Base-by-base conservation (phyloP, 257 asterid genomes). In the Haberlea rhodopensis region DNA sequence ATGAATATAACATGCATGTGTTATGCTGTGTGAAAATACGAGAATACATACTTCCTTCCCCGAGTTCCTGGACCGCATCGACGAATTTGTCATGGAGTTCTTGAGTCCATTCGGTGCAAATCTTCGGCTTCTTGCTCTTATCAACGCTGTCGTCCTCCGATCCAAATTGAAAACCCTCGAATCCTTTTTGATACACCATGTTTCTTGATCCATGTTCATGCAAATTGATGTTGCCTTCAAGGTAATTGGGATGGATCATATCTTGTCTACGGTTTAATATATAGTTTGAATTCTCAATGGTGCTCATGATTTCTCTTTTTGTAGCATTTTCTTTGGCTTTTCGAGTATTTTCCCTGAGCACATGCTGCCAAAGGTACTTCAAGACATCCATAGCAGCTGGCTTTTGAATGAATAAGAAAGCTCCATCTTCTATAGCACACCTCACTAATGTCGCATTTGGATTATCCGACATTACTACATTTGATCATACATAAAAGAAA, bases 101-200 rank as follows among this genome's bases (percentile, higher is more conserved):
- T 7, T 62, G 4, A 19, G 81, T 76, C 88, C 88, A 82, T 24
- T 71, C 79, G 0, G 65, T 77, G 70, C 76, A 82, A n/a, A 13
- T 70, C 66, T 60, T 67, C 29, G 51, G 51, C 51, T 43, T 43
- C 51, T 15, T 43, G 51, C 51, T 5, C 51, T 2, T 43, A 5
- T 3, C 51, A 16, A 4, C 8, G 20, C 6, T 43, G 19, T 5
- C 51, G 5, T 16, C 51, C 20, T 43, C 51, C 51, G 16, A 3
- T 13, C 46, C n/a, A 37, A 32, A 32, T 1, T 1, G 1, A 32
- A 32, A 32, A 32, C 40, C 40, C 40, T 32, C 40, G 13, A 8
- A 32, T 3, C 19, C 51, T 1, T 43, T 15, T 5, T 2, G 20
- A 16, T 43, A 16, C 51, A 43, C 20, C 51, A 5, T 5, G 18